Evolutionary conservation across 768 basidiomycete genomes (phyloP), one percentile per base, ranked within the genome.

Genomic region (Tylopilus intermedius): DNA sequence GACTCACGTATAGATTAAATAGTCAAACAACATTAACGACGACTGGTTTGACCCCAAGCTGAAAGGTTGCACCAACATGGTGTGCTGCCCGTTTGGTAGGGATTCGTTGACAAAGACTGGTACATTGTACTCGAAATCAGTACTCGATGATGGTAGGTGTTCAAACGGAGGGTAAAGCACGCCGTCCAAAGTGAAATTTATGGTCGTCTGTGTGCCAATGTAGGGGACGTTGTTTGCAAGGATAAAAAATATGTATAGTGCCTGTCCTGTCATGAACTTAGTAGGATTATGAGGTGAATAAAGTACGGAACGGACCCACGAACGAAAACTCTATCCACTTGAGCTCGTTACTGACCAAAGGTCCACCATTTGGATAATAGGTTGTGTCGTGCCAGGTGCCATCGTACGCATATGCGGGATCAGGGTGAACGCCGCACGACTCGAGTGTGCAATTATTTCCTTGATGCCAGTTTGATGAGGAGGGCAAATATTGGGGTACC

Each of bases 161-260:
- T 9, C 11, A 24, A 24, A 24, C 24, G 24, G 5, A 22, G 38
- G 8, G 15, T 24, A 24, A 24, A 24, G 1, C 8, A 4, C 24
- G 1, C 40, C 14, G 44, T 62, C 60, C 26, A 62, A 39, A 6
- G 37, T 11, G 22, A 62, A 63, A 6, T 32, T 24, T 24, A 24
- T 24, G 24, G 3, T 24, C 5, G 24, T 24, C 3, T 24, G 24
- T 24, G 24, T 24, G 24, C 24, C 24, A 3, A 24, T 24, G 24
- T 24, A 24, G 24, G 24, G 7, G 4, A 60, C 27, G 5, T 53
- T 7, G 41, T 62, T 63, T 8, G 58, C 53, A 0, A 55, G 21
- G 45, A 58, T 63, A 63, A 60, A 18, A 32, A 53, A 62, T 46
- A 62, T 49, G 30, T 63, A 62, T 8, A 63, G 0, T 1, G 44